A percentile compares a stretch with the other conserved stretches of the same genome.
Conservation (phyloP, 495 filamentous ascomycete species). For the Trichoderma parareesei region DNA sequence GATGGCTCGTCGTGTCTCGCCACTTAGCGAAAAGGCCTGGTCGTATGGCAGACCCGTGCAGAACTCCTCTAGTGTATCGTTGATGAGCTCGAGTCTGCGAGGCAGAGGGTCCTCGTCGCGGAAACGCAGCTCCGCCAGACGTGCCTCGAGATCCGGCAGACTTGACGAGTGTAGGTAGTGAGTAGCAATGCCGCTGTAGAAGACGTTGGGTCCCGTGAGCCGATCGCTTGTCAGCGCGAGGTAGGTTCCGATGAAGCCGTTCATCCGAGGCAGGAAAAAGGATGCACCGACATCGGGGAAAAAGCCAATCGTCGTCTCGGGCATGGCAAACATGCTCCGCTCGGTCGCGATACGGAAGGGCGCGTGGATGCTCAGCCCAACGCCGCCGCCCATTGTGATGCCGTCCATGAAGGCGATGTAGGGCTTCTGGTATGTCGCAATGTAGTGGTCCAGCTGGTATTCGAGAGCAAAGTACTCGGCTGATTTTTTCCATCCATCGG, state of each 20-base stretch:
- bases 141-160: conserved; percentile 68
- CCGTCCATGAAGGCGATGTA: conserved; percentile 96
- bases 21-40: conserved; percentile 54
- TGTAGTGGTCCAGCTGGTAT: conserved; percentile 88
- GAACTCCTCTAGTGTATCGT: conserved; percentile 87
- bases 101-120: conserved; percentile 55
- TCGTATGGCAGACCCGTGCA: conserved; percentile 69
- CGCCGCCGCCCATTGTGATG: conserved; percentile 96
- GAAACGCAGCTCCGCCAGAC: conserved; percentile 84
- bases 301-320: conserved; percentile 94
- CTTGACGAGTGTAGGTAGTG: conserved; percentile 90
- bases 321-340: conserved; percentile 93
- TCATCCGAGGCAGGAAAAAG: conserved; percentile 87
- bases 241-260: conserved; percentile 79
- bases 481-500: conserved; percentile 59
- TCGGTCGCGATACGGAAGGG: conserved; percentile 96
- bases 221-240: conserved; percentile 79
- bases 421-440: conserved; percentile 90
- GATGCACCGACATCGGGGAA: conserved; percentile 95
- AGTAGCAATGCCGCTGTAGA: conserved; percentile 80
- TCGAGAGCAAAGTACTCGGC: conserved; percentile 80
- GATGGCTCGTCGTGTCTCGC: conserved; percentile 63
- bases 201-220: conserved; percentile 71
- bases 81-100: conserved; percentile 60
- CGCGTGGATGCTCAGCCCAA: conserved; percentile 87